Evolutionary conservation across 225 moss, liverwort and hornwort genomes (phyloP).

Genomic region (Marchantia paleacea): DNA sequence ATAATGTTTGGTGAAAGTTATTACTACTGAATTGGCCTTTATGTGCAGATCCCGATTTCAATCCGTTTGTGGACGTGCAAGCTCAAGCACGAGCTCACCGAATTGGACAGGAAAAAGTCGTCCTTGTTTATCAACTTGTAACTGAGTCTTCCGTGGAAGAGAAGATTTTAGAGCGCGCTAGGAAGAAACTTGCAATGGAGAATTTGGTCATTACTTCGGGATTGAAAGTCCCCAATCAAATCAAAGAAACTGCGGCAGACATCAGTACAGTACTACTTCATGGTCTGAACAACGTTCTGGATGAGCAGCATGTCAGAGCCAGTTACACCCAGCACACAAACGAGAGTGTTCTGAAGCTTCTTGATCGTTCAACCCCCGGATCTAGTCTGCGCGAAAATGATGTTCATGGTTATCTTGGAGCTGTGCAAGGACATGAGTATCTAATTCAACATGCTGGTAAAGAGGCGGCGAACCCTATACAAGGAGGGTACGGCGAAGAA

Average conservation of each 20-base stretch:
- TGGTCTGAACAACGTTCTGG: conserved; percentile 62
- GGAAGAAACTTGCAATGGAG: conserved; percentile 80
- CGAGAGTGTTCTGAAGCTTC: conserved; percentile 57
- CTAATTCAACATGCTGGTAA: conserved; percentile 23
- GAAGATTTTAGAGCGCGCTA: conserved; percentile 69
- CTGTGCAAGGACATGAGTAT: conserved; percentile 56
- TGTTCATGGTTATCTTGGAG: conserved; percentile 66
- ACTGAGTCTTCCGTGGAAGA: conserved; percentile 87
- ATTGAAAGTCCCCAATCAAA: conserved; percentile 32
- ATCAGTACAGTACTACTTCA: conserved; percentile 68
- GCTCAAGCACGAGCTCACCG: conserved; percentile 88
- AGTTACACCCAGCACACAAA: conserved; percentile 57
- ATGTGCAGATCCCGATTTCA: conserved; percentile 77
- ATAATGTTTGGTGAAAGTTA: background rate
- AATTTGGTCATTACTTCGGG: conserved; percentile 62
- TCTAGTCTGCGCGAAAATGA: conserved; percentile 40
- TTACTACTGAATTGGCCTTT: background rate
- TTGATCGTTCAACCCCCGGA: conserved; percentile 51
- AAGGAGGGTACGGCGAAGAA: conserved; percentile 41
- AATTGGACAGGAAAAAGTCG: conserved; percentile 79
- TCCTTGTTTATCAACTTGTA: conserved; percentile 78
- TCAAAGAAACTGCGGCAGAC: conserved; percentile 58
- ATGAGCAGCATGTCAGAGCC: conserved; percentile 59
- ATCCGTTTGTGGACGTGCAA: conserved; percentile 84
- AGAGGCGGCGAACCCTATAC: conserved; percentile 27